Conservation (phyloP, 352 stramenopile genomes). For the Pythium periplocum region DNA sequence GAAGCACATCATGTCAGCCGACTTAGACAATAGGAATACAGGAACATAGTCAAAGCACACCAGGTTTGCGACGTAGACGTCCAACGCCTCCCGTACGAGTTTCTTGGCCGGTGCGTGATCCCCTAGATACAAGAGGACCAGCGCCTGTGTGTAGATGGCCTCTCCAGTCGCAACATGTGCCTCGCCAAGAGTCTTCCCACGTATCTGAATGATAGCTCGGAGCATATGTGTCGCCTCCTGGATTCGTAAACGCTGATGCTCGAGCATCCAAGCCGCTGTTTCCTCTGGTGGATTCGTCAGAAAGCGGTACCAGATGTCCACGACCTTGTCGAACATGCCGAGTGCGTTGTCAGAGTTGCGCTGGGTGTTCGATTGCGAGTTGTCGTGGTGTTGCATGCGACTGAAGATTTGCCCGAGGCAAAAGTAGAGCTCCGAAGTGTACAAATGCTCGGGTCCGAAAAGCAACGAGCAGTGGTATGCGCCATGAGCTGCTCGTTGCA, state of each 20-base stretch:
- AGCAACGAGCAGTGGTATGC: slow-evolving; percentile 67
- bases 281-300: slow-evolving; percentile 63
- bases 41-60: slow-evolving; percentile 17
- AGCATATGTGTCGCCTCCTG: slow-evolving; percentile 56
- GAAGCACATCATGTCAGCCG: neutral
- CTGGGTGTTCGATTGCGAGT: slow-evolving; percentile 18
- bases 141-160: slow-evolving; percentile 48
- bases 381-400: slow-evolving; percentile 23
- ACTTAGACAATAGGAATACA: neutral
- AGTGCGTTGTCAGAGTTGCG: slow-evolving; percentile 42
- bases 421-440: slow-evolving; percentile 74
- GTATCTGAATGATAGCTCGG: slow-evolving; percentile 37
- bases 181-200: slow-evolving; percentile 29
- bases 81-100: slow-evolving; percentile 43
- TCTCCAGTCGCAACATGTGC: slow-evolving; percentile 59
- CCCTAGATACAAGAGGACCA: slow-evolving; percentile 50
- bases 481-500: slow-evolving; percentile 58
- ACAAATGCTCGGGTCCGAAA: slow-evolving; percentile 67
- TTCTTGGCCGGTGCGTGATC: slow-evolving; percentile 43
- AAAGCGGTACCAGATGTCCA: slow-evolving; percentile 78
- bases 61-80: slow-evolving; percentile 51
- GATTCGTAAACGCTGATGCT: slow-evolving; percentile 51
- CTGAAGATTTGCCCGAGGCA: slow-evolving; percentile 57
- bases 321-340: slow-evolving; percentile 70
- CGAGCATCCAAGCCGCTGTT: slow-evolving; percentile 55